Evolutionary conservation across 306 rosid species (phyloP).

Genomic region (Quercus agrifolia): DNA sequence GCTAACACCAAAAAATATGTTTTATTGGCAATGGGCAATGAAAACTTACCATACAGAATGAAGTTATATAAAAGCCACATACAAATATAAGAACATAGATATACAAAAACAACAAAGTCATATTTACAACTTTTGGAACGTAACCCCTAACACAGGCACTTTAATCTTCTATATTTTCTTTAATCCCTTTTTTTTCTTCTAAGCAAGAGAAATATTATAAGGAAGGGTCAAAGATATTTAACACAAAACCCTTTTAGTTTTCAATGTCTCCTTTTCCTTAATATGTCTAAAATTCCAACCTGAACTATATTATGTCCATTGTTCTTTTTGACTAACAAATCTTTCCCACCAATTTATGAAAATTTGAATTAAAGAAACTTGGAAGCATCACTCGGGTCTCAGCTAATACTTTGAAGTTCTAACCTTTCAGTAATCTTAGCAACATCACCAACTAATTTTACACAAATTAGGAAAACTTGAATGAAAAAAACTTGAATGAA

Average conservation of each 20-base stretch:
- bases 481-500: too few species aligned
- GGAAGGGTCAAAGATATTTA: neutral
- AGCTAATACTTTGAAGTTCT: neutral
- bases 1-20: neutral
- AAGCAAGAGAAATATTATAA: neutral
- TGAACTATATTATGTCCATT: neutral
- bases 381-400: too few species aligned
- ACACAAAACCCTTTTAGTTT: neutral
- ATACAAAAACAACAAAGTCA: neutral
- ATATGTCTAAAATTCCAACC: neutral
- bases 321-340: neutral
- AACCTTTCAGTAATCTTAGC: neutral
- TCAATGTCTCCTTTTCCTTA: neutral
- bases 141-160: neutral
- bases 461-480: neutral
- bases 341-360: too few species aligned
- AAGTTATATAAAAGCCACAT: neutral
- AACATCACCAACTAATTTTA: neutral
- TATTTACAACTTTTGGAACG: neutral
- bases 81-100: neutral
- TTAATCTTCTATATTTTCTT: neutral
- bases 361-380: too few species aligned
- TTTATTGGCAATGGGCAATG: constrained; percentile 3
- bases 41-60: neutral
- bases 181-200: neutral